These are phyloP conservation scores for Microcyclospora pomicola DNA, from an alignment of 2,329 filamentous ascomycete genomes.

Conservation along the genomic window DNA sequence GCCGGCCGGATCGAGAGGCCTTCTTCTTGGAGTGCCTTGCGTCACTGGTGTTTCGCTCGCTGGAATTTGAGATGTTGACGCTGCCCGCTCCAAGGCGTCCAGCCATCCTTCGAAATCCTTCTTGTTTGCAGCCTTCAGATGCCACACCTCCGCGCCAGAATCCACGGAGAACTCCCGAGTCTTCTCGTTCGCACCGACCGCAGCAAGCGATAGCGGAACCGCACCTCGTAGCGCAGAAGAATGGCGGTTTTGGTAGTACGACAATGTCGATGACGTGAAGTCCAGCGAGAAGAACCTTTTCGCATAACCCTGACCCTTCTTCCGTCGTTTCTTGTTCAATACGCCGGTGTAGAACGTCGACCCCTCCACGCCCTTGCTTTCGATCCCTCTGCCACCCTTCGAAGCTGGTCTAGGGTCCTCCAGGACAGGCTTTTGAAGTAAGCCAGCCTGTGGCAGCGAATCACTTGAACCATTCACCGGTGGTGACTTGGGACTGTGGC, in stretches of 20 bases:
- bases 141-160: conserved; percentile 94
- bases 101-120: conserved; percentile 86
- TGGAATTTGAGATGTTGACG: conserved; percentile 31
- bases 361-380: conserved; percentile 18
- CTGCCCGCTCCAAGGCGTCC: conserved; percentile 68
- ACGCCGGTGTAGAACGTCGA: conserved; percentile 65
- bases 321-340: conserved; percentile 78
- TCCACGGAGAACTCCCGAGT: conserved; percentile 90
- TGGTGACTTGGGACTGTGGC: conserved; percentile 28
- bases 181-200: conserved; percentile 77
- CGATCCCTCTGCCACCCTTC: conserved; percentile 17
- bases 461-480: conserved; percentile 37
- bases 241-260: conserved; percentile 90
- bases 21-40: conserved; percentile 1
- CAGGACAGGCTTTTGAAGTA: conserved; percentile 13
- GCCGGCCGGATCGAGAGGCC: conserved; percentile 37
- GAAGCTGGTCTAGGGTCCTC: conserved; percentile 29
- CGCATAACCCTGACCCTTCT: conserved; percentile 87
- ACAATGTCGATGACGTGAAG: conserved; percentile 83
- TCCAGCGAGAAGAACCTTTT: conserved; percentile 91
- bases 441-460: conserved; percentile 30
- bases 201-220: conserved; percentile 81
- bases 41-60: neutral
- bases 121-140: conserved; percentile 67
- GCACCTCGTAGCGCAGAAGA: conserved; percentile 85